These are phyloP conservation scores for Peribolospora kevripleyi DNA, from an alignment of 768 basidiomycete genomes.

Conservation along the genomic window DNA sequence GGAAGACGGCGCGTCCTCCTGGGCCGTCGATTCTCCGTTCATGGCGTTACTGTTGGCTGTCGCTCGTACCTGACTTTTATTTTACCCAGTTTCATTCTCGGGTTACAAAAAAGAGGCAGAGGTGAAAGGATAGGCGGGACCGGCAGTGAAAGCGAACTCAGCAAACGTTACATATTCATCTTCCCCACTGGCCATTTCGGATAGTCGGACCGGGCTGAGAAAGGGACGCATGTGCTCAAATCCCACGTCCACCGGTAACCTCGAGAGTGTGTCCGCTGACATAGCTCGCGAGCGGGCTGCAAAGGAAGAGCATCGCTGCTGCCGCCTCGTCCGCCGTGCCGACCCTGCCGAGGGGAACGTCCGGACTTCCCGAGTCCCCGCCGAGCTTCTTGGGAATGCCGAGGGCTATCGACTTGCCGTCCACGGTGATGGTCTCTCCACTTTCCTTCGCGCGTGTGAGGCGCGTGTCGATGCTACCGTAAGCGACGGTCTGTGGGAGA, in stretches of 20 bases:
- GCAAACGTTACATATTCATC: too few species aligned
- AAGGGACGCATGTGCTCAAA: constrained; percentile 20
- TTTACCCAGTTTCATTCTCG: too few species aligned
- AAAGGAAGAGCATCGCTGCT: constrained; percentile 46
- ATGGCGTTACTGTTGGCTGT: too few species aligned
- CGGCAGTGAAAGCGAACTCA: too few species aligned
- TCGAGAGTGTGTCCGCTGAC: constrained; percentile 63
- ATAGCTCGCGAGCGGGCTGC: constrained; percentile 52
- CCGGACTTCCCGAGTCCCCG: constrained; percentile 16
- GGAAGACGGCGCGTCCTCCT: too few species aligned
- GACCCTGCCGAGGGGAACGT: constrained; percentile 43
- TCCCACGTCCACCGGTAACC: constrained; percentile 52
- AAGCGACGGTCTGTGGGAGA: not conserved
- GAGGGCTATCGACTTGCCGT: constrained; percentile 58
- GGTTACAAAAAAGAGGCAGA: too few species aligned
- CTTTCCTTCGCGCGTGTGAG: constrained; percentile 57
- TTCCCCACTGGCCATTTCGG: too few species aligned
- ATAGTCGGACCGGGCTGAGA: not conserved
- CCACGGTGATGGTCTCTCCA: constrained; percentile 49
- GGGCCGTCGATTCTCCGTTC: too few species aligned
- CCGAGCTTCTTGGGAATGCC: constrained; percentile 40
- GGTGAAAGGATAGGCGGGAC: too few species aligned
- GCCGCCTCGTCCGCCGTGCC: constrained; percentile 55
- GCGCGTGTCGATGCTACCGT: constrained; percentile 50
- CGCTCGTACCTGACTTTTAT: too few species aligned